Evolutionary conservation across 768 basidiomycete species (phyloP).

Genomic region (Phlegmacium glaucopus): DNA sequence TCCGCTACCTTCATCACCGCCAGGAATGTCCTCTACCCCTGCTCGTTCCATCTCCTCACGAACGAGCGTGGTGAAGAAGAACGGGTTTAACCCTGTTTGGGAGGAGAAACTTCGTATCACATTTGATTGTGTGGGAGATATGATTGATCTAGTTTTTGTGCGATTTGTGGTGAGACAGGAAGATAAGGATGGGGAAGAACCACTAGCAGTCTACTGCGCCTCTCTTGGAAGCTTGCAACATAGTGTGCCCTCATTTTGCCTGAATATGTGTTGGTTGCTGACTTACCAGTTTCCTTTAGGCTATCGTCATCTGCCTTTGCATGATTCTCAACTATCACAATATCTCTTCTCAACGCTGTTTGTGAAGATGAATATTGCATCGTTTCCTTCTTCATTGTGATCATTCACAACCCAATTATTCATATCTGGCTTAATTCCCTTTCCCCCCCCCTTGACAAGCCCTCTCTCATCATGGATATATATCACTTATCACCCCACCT

Average conservation of each 20-base stretch:
- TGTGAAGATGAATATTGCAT: conserved; percentile 56
- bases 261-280: neutral
- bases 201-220: conserved; percentile 74
- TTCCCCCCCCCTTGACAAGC: too few relatives aligned
- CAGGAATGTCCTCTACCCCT: conserved; percentile 7
- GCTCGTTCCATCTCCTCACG: conserved; percentile 46
- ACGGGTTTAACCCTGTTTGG: conserved; percentile 95
- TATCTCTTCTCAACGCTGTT: conserved; percentile 94
- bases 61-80: conserved; percentile 76
- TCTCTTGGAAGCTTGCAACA: conserved; percentile 71
- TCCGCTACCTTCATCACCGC: conserved; percentile 4
- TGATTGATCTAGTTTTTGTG: conserved; percentile 86
- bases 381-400: too few relatives aligned
- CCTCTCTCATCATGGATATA: too few relatives aligned
- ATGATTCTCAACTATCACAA: conserved; percentile 85
- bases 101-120: conserved; percentile 66
- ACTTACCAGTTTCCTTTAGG: conserved; percentile 39
- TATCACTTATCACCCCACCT: too few relatives aligned
- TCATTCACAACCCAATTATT: too few relatives aligned
- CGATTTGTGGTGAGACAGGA: conserved; percentile 74
- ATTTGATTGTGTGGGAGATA: conserved; percentile 73
- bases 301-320: conserved; percentile 90
- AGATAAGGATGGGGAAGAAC: conserved; percentile 52
- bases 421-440: too few relatives aligned
- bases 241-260: conserved; percentile 40